Evolutionary conservation across 1,284 basidiomycete species (phyloP).

Genomic region (Ustilago trichophora): DNA sequence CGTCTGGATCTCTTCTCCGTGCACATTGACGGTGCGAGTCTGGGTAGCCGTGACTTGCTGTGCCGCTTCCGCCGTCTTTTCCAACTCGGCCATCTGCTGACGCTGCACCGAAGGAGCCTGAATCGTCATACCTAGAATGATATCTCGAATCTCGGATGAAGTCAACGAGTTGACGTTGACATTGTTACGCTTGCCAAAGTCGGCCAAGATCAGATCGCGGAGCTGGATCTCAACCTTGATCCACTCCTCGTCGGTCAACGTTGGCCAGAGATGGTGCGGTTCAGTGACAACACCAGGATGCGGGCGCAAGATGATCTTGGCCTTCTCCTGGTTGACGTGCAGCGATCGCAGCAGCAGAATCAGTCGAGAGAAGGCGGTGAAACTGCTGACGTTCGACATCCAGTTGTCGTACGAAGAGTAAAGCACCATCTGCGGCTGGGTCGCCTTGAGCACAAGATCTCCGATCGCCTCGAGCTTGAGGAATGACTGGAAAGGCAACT

Average conservation of each 20-base stretch:
- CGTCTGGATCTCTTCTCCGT: slow-evolving; percentile 94
- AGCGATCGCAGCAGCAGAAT: slow-evolving; percentile 94
- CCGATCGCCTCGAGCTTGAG: slow-evolving; percentile 99
- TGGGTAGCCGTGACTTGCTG: slow-evolving; percentile 95
- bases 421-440: slow-evolving; percentile 98
- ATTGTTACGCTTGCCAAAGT: slow-evolving; percentile 98
- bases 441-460: slow-evolving; percentile 94
- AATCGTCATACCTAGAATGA: slow-evolving; percentile 79
- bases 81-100: slow-evolving; percentile 99
- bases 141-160: slow-evolving; percentile 81
- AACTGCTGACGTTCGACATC: slow-evolving; percentile 98
- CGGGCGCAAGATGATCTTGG: slow-evolving; percentile 74
- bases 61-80: slow-evolving; percentile 89
- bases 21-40: slow-evolving; percentile 96
- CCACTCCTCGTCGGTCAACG: slow-evolving; percentile 94
- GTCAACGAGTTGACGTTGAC: slow-evolving; percentile 98
- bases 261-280: slow-evolving; percentile 97
- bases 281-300: slow-evolving; percentile 82
- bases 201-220: slow-evolving; percentile 72
- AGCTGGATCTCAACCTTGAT: slow-evolving; percentile 99
- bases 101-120: slow-evolving; percentile 83
- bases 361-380: slow-evolving; percentile 97
- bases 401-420: slow-evolving; percentile 99
- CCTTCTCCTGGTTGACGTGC: slow-evolving; percentile 99
- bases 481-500: slow-evolving; percentile 98